Percentiles rank a stretch among this genome's conserved stretches.
These are phyloP conservation scores for Colletotrichum gloeosporioides DNA, from an alignment of 2,329 filamentous ascomycete genomes.

Conservation along the genomic window DNA sequence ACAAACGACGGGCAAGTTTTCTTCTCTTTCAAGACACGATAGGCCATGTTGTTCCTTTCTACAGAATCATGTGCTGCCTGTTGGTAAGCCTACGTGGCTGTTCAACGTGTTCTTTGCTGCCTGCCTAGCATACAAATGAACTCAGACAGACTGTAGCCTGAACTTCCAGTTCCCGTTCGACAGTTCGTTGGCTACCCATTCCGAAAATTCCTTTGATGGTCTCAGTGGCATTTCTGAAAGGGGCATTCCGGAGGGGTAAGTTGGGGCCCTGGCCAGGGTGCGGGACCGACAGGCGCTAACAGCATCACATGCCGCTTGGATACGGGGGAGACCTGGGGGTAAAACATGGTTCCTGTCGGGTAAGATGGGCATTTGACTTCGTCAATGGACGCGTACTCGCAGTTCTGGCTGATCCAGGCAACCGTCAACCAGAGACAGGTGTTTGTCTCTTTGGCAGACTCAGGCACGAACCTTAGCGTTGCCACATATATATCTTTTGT, in stretches of 20 bases:
- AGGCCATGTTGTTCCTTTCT: neutral
- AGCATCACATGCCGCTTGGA: slow-evolving; percentile 6
- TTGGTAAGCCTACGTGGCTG: neutral
- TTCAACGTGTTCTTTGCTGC: neutral
- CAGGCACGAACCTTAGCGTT: neutral
- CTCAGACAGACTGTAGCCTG: neutral
- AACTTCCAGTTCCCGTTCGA: neutral
- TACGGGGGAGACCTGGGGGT: neutral
- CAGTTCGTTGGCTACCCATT: neutral
- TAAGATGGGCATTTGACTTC: neutral
- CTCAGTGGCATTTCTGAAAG: neutral
- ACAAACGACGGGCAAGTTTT: neutral
- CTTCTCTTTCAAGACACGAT: neutral
- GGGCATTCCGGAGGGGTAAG: neutral
- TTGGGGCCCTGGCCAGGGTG: neutral
- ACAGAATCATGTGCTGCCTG: neutral
- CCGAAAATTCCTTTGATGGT: neutral
- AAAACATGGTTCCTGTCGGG: slow-evolving; percentile 1
- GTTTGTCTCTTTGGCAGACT: neutral
- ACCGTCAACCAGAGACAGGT: neutral
- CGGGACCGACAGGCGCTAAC: slow-evolving; percentile 3
- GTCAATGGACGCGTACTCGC: neutral
- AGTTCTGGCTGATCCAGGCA: neutral
- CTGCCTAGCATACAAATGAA: neutral
- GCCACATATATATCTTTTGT: neutral